Base-by-base conservation (phyloP, 2,329 filamentous ascomycete genomes). In the Fusarium temperatum region DNA sequence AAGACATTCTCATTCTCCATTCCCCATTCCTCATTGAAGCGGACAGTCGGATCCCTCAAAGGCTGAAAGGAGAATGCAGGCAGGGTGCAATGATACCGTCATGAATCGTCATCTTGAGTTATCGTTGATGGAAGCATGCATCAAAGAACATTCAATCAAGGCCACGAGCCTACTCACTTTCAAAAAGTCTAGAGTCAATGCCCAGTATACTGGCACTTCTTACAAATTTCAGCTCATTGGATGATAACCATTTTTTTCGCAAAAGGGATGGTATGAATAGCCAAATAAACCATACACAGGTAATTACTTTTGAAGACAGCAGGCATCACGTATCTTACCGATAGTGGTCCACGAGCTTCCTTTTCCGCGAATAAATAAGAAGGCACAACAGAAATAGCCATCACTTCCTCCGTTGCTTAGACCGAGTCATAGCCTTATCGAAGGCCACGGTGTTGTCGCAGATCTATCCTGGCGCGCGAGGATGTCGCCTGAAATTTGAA, bases 51-150 rank as follows among this genome's bases (percentile, higher is more conserved):
- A 36, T 22, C 35, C 14, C 30, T 20, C 24, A 28, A 28, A 54
- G n/a, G 24, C 24, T 28, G 24, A 20, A 22, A 28, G 24, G 35
- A 39, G 35, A 32, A 56, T 59, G 63, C 67, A 68, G 53, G 48
- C 58, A 48, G 30, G 17, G 44, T 42, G 48, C 39, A 58, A 56
- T 53, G 54, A 48, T 51, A 24, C 61, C 55, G 50, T 75, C 54
- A 66, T 59, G 8, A 57, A 61, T 57, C 71, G 67, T 74, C 59
- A 74, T 74, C 30, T 44, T 50, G 42, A 41, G 20, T 20, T 45
- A 44, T 38, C 44, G n/a, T 17, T 26, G 39, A 70, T 44, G 20
- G 39, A 70, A 30, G 32, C 39, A 17, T 36, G 54, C 48, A 41
- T 24, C n/a, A 39, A 51, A 50, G n/a, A 35, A 41, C 30, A 35